These are phyloP conservation scores for Phytophthora citrophthora DNA, from an alignment of 352 stramenopile genomes.

Conservation along the genomic window DNA sequence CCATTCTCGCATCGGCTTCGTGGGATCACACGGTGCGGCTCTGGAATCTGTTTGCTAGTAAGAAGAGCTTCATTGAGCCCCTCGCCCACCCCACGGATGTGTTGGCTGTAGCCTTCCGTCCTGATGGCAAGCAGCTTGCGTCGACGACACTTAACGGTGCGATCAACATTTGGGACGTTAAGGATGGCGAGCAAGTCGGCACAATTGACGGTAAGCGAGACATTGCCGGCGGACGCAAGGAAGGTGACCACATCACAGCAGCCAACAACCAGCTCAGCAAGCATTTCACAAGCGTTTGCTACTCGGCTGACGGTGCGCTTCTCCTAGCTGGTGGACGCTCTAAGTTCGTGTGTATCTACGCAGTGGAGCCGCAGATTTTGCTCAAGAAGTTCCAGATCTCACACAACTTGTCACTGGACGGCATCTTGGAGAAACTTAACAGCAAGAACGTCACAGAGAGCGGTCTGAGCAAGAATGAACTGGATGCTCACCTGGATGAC, in stretches of 20 bases:
- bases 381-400: conserved; percentile 99
- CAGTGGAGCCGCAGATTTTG: conserved; percentile 94
- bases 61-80: conserved; percentile 95
- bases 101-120: conserved; percentile 95
- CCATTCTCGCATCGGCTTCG: conserved; percentile 94
- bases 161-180: conserved; percentile 97
- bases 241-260: conserved; percentile 82
- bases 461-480: conserved; percentile 68
- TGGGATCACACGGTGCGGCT: conserved; percentile 99
- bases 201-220: conserved; percentile 98
- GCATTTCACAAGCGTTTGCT: conserved; percentile 99
- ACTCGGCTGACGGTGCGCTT: conserved; percentile 97
- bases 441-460: conserved; percentile 85
- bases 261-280: conserved; percentile 94
- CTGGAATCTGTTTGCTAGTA: conserved; percentile 99
- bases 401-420: conserved; percentile 97
- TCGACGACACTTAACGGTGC: conserved; percentile 96
- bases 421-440: conserved; percentile 97
- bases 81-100: conserved; percentile 97
- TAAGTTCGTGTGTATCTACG: conserved; percentile 99
- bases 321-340: conserved; percentile 97
- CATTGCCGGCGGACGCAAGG: conserved; percentile 93
- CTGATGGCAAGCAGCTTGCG: conserved; percentile 97
- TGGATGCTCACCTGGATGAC: conserved; percentile 73
- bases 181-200: conserved; percentile 94